phyloP scores from a whole-genome alignment of 2,329 filamentous ascomycete species.

The Allantophomopsis cytisporea region DNA sequence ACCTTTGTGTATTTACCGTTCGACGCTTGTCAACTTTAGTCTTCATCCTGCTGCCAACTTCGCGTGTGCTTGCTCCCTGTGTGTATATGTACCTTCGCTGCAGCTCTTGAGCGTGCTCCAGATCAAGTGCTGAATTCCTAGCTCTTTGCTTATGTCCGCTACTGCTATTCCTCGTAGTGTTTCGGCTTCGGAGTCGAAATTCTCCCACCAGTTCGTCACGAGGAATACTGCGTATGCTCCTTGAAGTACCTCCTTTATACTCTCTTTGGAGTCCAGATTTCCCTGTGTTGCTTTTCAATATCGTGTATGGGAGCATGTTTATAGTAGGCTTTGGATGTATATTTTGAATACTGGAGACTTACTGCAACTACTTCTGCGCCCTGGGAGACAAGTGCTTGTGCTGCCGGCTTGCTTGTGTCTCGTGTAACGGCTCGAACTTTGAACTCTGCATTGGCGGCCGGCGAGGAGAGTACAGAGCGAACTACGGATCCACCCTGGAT shows the following conservation, averaged over 20 bases:
- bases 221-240: conserved; percentile 18
- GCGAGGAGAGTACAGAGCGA: conserved; percentile 25
- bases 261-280: conserved; percentile 26
- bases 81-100: conserved; percentile 19
- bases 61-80: not conserved
- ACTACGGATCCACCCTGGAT: conserved; percentile 35
- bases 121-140: conserved; percentile 29
- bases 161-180: conserved; percentile 31
- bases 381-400: no score
- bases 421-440: conserved; percentile 16
- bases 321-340: conserved; percentile 22
- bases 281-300: conserved; percentile 8
- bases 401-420: no score
- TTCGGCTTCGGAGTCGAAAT: conserved; percentile 23
- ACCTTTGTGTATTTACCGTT: conserved; percentile 24
- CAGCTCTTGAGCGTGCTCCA: conserved; percentile 29
- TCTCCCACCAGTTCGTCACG: conserved; percentile 20
- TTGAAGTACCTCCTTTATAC: conserved; percentile 19
- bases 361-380: no score
- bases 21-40: conserved; percentile 14
- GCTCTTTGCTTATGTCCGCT: conserved; percentile 28
- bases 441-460: conserved; percentile 22
- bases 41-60: no score
- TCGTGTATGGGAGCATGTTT: not conserved
- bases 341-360: conserved; percentile 23